phyloP scores from a whole-genome alignment of 2,329 filamentous ascomycete species.

The Penicillium sumatraense region DNA sequence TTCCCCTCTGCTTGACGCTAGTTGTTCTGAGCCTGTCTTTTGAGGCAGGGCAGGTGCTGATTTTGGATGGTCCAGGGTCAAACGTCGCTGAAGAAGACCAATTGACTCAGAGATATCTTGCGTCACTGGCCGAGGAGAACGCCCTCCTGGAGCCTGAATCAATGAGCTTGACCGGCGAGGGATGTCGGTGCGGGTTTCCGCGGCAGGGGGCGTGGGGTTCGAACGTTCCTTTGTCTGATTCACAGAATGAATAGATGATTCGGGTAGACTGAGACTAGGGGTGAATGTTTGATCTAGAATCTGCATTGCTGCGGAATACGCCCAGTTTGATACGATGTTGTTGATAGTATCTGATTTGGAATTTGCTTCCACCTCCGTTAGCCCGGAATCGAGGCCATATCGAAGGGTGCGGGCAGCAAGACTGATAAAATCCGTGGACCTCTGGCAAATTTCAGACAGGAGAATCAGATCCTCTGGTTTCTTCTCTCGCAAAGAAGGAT shows the following conservation, averaged over 20 bases:
- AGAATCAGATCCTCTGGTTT: constrained; percentile 74
- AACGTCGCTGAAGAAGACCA: constrained; percentile 43
- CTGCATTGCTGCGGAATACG: constrained; percentile 49
- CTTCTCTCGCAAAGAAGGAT: constrained; percentile 57
- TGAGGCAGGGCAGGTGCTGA: constrained; percentile 46
- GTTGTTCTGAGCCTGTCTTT: constrained; percentile 72
- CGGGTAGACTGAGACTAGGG: constrained; percentile 39
- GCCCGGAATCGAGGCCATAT: constrained; percentile 72
- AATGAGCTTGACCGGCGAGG: constrained; percentile 48
- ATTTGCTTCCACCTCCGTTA: constrained; percentile 47
- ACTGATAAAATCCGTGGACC: constrained; percentile 82
- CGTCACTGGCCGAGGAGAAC: constrained; percentile 30
- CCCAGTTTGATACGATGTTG: constrained; percentile 55
- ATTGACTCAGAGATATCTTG: constrained; percentile 38
- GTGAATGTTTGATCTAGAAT: constrained; percentile 48
- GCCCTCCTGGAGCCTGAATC: constrained; percentile 22
- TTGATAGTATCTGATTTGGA: constrained; percentile 43
- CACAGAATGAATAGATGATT: constrained; percentile 39
- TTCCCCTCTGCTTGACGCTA: constrained; percentile 82
- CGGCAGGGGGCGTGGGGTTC: constrained; percentile 16
- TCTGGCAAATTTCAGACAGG: constrained; percentile 83
- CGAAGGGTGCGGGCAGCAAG: constrained; percentile 79
- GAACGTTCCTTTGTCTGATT: constrained; percentile 28
- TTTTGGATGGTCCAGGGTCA: constrained; percentile 47
- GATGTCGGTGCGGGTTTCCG: constrained; percentile 33